Conservation (phyloP, 116 monocot species). For the Iris pallida region DNA sequence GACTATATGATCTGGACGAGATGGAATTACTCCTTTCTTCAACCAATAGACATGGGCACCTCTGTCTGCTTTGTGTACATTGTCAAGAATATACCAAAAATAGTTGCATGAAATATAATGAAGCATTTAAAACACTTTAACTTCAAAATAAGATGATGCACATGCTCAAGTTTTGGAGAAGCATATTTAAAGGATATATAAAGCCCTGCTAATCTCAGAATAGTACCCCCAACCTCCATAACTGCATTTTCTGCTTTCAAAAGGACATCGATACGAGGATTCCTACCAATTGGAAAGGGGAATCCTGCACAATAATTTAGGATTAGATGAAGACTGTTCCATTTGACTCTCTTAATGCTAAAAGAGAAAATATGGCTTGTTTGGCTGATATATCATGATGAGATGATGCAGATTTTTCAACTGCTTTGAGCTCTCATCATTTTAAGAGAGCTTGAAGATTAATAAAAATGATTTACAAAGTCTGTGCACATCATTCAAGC, state of each 20-base stretch:
- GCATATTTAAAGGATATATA: conserved; percentile 74
- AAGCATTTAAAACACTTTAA: too few relatives aligned
- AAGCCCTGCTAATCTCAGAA: conserved; percentile 84
- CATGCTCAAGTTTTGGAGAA: too few relatives aligned
- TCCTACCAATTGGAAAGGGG: conserved; percentile 71
- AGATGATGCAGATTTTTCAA: too few relatives aligned
- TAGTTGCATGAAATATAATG: neutral
- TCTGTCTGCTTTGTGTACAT: conserved; percentile 62
- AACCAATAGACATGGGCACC: conserved; percentile 82
- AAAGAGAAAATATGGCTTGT: too few relatives aligned
- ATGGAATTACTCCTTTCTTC: conserved; percentile 59
- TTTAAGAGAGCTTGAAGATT: too few relatives aligned
- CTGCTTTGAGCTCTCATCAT: too few relatives aligned
- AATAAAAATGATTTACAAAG: too few relatives aligned
- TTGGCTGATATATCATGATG: too few relatives aligned
- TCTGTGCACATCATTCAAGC: too few relatives aligned
- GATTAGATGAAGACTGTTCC: too few relatives aligned
- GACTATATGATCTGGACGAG: conserved; percentile 82
- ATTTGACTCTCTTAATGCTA: too few relatives aligned
- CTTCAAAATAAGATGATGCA: too few relatives aligned
- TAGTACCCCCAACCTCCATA: conserved; percentile 70
- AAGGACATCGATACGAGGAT: conserved; percentile 66
- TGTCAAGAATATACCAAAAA: conserved; percentile 28
- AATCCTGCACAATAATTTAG: conserved; percentile 35
- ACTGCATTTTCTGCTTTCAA: conserved; percentile 75